Evolutionary conservation across 2,329 filamentous ascomycete genomes (phyloP), one percentile per base, ranked within the genome.

Genomic region (Xylaria polymorpha): DNA sequence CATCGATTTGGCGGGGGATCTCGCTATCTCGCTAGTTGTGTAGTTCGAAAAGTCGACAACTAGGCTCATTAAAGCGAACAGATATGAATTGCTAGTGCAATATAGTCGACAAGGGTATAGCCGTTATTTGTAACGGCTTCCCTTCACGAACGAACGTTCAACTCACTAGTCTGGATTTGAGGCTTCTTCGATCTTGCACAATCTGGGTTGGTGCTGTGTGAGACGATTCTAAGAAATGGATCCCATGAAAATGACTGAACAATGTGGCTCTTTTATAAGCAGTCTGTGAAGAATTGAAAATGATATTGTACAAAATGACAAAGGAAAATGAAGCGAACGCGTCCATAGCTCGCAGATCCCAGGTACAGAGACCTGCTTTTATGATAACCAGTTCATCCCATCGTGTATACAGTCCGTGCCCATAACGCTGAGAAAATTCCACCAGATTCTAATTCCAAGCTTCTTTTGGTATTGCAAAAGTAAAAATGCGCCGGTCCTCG

Each of bases 221-320:
- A n/a, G n/a, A n/a, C 14, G 15, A 41, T 25, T 53, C 29, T 48
- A 20, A 50, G 41, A 63, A 55, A 43, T 1, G 9, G 20, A 37
- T 29, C 12, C n/a, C 8, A 10, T 64, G 18, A 70, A 35, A 61
- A 48, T 20, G 29, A 14, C 25, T 37, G 46, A 68, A 41, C 46
- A 29, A 39, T 51, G 66, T 46, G 63, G 53, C 55, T 63, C 61
- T 59, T 68, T 62, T 69, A 66, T 59, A 66, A 63, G 55, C 12
- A 50, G 55, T 71, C 66, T 71, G 69, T 71, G 15, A 15, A 61
- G 53, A 69, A 71, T 50, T 10, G 55, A 57, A 69, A 50, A 57
- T n/a, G 22, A 10, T 65, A 58, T 56, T 69, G 64, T 70, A 70
- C 61, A 63, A 15, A 51, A 60, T 56, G 53, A 68, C 46, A 61